Conservation (phyloP, 805 yeast species). For the Ascoidea rubescens region DNA sequence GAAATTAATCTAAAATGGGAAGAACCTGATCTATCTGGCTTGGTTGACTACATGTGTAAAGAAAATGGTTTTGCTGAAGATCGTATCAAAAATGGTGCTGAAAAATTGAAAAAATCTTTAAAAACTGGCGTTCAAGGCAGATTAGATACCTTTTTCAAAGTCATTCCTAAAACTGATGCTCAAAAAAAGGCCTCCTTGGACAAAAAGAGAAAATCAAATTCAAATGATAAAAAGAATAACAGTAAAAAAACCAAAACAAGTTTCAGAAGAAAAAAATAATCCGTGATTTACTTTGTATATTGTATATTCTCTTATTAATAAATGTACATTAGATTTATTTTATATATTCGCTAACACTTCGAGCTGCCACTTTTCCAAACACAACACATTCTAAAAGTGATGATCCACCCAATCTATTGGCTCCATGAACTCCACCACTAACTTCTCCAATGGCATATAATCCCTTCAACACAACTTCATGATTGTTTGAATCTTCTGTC, state of each 20-base stretch:
- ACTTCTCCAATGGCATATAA: conserved; percentile 55
- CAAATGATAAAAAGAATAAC: conserved; percentile 19
- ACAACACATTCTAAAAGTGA: conserved; percentile 47
- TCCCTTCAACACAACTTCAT: conserved; percentile 24
- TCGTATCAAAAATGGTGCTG: conserved; percentile 77
- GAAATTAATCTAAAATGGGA: conserved; percentile 70
- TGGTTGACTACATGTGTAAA: conserved; percentile 68
- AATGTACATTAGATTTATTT: too few relatives aligned
- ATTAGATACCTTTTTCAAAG: conserved; percentile 82
- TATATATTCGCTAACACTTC: conserved; percentile 10
- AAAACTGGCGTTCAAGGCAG: conserved; percentile 85
- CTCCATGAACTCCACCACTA: conserved; percentile 59
- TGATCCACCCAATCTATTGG: conserved; percentile 45
- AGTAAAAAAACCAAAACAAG: conserved; percentile 6
- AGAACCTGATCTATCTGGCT: conserved; percentile 77
- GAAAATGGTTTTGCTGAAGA: conserved; percentile 92
- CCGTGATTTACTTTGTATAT: background rate
- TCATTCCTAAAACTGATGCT: conserved; percentile 36
- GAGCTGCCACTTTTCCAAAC: conserved; percentile 39
- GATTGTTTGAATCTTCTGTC: conserved; percentile 7
- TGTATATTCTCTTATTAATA: too few relatives aligned
- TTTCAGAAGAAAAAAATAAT: conserved; percentile 3
- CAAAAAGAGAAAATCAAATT: conserved; percentile 21
- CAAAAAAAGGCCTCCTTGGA: conserved; percentile 20
- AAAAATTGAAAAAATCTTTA: conserved; percentile 68